Evolutionary conservation across 2,329 filamentous ascomycete genomes (phyloP), one percentile per base, ranked within the genome.

Genomic region (Botryotinia narcissicola): DNA sequence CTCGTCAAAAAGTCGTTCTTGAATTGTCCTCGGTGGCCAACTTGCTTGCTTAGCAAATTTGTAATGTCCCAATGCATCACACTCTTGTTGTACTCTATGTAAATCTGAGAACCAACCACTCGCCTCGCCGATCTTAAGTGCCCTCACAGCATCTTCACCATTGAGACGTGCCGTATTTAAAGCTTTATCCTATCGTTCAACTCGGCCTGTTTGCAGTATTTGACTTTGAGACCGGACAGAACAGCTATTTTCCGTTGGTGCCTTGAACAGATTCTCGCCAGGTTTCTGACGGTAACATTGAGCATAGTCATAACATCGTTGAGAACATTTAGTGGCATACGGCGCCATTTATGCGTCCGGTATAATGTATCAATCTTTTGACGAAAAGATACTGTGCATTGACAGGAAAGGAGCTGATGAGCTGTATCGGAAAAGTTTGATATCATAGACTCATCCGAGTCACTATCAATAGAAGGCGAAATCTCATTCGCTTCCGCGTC

Each of bases 11-110:
- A 66, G 62, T 32, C 42, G 25, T 20, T 42, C 25, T 42, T 29
- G 62, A 25, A 66, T 66, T 20, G n/a, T 46, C 9, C 16, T 22
- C 6, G 29, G 37, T 12, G 62, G 62, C 40, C 62, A 66, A 9
- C 10, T 44, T 42, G 37, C 37, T 9, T 46, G 40, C 25, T 46
- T 66, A n/a, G 42, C 37, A 40, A 46, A 66, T 66, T 66, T 46
- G 32, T 66, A 66, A 66, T 66, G 62, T 12, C 62, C 62, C 29
- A 66, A 46, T 32, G 37, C 25, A 66, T 42, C 62, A 46, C 35
- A 46, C 40, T 42, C 10, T n/a, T 29, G 40, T n/a, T 66, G 16
- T 46, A 29, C 14, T 5, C 62, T 37, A 44, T 46, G 62, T 20
- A 46, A 44, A 4, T 12, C 18, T 29, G 29, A 42, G 32, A 66